Evolutionary conservation across 768 basidiomycete genomes (phyloP).

Genomic region (Xerocomus spinulosus): DNA sequence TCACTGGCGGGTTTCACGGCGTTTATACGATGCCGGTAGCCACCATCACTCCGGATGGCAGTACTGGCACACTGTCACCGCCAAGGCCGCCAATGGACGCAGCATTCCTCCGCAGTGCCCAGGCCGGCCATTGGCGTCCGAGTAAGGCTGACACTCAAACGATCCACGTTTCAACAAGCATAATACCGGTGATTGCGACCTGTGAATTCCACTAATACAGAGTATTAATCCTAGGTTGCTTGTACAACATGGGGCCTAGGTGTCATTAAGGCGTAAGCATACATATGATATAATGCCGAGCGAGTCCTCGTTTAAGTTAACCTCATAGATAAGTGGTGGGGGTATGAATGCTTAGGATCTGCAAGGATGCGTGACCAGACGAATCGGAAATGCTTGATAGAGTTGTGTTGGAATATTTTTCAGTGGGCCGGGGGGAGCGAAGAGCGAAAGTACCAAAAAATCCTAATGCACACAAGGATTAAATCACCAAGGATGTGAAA

Average conservation of each 20-base stretch:
- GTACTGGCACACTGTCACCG: not conserved
- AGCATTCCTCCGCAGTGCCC: not conserved
- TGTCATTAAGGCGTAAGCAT: constrained; percentile 10
- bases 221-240: not conserved
- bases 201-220: not conserved
- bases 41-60: not conserved
- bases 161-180: no score
- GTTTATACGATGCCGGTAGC: not conserved
- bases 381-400: constrained; percentile 52
- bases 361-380: constrained; percentile 59
- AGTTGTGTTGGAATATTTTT: constrained; percentile 34
- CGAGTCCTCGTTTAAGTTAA: constrained; percentile 13
- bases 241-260: not conserved
- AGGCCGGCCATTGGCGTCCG: no score
- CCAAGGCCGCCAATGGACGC: not conserved
- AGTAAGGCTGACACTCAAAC: no score
- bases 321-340: constrained; percentile 12
- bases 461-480: constrained; percentile 39
- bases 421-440: constrained; percentile 34
- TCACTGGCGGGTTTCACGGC: not conserved
- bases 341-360: constrained; percentile 19
- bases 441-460: constrained; percentile 49
- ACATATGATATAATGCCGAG: constrained; percentile 5
- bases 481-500: not conserved
- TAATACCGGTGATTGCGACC: not conserved